Evolutionary conservation across 2,329 filamentous ascomycete genomes (phyloP), one percentile per base, ranked within the genome.

Genomic region (Penicillium expansum): DNA sequence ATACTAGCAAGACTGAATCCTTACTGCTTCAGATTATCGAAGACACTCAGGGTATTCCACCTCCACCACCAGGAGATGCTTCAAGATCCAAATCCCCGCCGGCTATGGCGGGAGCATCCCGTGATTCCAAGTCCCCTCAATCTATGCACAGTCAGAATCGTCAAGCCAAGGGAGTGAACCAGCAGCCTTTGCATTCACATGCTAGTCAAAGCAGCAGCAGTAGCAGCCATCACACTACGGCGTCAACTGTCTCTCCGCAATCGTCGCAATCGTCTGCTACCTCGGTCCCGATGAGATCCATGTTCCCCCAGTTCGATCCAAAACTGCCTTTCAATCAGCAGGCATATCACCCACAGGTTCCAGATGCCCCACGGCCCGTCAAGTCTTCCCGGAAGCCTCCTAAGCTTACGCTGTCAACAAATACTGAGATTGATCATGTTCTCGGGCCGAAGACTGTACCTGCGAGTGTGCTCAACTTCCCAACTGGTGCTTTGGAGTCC

Each of bases 251-350:
- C 2, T 63, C 58, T 2, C 61, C 67, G 5, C 58, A 60, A 48
- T 58, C 63, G 18, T 63, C 60, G 0, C 62, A 60, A 27, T 62
- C 63, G 2, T 65, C 65, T 10, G 57, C 52, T 10, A 71, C 75
- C 4, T 73, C 74, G 0, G 62, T 70, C 3, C 74, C 74, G 11
- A 77, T 79, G 61, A 72, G 65, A 55, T 79, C 78, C 5, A 79
- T 79, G 60, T 79, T 79, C 57, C 78, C 77, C 8, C 73, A 66
- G 10, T 78, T 78, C 57, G 69, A 79, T 57, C 73, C 74, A 1
- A 68, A 71, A 14, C 24, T 75, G 1, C 68, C 74, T 16, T 63
- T 75, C 35, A 67, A 57, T 30, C 69, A 74, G 54, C 76, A 78
- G 56, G 61, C 66, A 9, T 75, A 76, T 57, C 71, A 68, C 44